These are phyloP conservation scores for Russula earlei DNA, from an alignment of 768 basidiomycete species.

Conservation along the genomic window DNA sequence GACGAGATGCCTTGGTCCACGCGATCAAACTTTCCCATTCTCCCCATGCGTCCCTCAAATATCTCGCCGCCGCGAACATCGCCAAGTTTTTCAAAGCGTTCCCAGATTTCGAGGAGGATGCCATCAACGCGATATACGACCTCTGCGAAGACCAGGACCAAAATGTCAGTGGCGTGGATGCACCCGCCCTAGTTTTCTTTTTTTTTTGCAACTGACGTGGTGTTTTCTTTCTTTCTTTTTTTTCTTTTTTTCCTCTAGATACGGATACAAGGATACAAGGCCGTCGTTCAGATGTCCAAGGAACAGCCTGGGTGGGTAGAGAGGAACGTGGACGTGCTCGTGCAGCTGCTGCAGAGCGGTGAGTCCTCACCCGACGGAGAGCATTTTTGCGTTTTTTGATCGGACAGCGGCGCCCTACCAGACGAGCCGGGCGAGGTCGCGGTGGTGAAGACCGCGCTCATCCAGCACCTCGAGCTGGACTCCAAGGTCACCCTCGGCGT, in stretches of 20 bases:
- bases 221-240: neutral
- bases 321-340: conserved; percentile 63
- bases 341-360: conserved; percentile 73
- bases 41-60: conserved; percentile 38
- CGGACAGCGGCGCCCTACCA: conserved; percentile 20
- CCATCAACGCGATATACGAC: conserved; percentile 72
- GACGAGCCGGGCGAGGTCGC: conserved; percentile 59
- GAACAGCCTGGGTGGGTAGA: conserved; percentile 51
- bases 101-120: conserved; percentile 62
- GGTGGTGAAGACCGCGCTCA: conserved; percentile 50
- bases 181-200: neutral
- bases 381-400: neutral
- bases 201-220: neutral
- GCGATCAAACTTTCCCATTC: conserved; percentile 49
- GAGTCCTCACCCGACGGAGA: conserved; percentile 21
- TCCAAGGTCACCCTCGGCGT: conserved; percentile 52
- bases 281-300: conserved; percentile 42
- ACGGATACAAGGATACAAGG: conserved; percentile 57
- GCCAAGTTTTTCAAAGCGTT: conserved; percentile 54
- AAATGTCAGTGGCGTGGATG: conserved; percentile 31
- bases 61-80: conserved; percentile 49
- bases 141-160: conserved; percentile 60
- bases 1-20: conserved; percentile 40
- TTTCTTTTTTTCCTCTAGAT: conserved; percentile 34
- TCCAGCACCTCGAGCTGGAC: conserved; percentile 57